Evolutionary conservation across 2,329 filamentous ascomycete genomes (phyloP).

Genomic region (Penicillium aurantiogriseum): DNA sequence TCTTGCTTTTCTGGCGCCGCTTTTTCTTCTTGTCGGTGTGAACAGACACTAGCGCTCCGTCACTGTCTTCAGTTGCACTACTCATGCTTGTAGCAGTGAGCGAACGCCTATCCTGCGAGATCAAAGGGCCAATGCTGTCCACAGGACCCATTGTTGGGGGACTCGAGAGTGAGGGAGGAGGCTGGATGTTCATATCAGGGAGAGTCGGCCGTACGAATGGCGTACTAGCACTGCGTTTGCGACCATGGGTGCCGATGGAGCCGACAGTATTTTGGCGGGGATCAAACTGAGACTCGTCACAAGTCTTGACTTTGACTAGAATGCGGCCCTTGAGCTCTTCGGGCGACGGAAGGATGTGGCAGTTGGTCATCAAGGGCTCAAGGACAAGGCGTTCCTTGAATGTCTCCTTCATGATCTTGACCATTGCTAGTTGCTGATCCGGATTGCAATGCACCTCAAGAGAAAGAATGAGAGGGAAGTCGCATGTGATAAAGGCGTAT

Average conservation of each 20-base stretch:
- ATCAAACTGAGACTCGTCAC: conserved; percentile 54
- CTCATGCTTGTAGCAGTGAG: conserved; percentile 55
- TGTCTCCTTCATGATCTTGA: conserved; percentile 78
- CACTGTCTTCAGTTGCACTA: conserved; percentile 74
- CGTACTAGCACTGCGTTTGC: conserved; percentile 71
- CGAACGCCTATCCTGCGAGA: conserved; percentile 53
- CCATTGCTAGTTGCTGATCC: conserved; percentile 82
- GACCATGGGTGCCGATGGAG: conserved; percentile 40
- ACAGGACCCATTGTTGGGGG: conserved; percentile 54
- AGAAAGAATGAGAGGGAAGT: conserved; percentile 88
- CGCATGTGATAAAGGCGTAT: conserved; percentile 86
- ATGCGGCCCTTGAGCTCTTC: conserved; percentile 81
- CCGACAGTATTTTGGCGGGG: conserved; percentile 43
- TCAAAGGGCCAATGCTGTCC: conserved; percentile 44
- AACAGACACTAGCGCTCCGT: conserved; percentile 54
- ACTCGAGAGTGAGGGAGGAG: conserved; percentile 52
- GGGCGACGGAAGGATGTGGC: conserved; percentile 73
- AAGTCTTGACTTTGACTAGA: conserved; percentile 91
- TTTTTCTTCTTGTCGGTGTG: conserved; percentile 56
- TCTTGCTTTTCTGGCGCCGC: conserved; percentile 71
- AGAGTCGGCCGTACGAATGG: conserved; percentile 65
- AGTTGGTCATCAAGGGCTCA: conserved; percentile 68
- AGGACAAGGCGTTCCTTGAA: conserved; percentile 79
- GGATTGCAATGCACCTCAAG: conserved; percentile 91
- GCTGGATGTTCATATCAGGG: conserved; percentile 53